Conservation (phyloP, 2,329 filamentous ascomycete species). For the Xylariaceae sp. region DNA sequence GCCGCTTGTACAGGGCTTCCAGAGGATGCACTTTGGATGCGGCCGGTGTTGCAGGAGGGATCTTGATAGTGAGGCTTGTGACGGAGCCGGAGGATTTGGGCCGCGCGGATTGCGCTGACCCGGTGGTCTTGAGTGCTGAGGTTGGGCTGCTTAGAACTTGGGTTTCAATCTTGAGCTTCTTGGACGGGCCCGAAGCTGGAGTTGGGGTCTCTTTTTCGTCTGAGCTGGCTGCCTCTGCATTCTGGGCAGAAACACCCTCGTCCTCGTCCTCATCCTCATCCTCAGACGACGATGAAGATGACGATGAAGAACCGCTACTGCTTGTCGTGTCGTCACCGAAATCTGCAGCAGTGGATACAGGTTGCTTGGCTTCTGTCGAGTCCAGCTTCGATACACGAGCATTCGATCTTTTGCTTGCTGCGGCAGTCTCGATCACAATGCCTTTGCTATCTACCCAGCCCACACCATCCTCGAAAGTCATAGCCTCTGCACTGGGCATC, state of each 20-base stretch:
- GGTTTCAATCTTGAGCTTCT: slow-evolving; percentile 27
- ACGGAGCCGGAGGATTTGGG: slow-evolving; percentile 56
- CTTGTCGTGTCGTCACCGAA: slow-evolving; percentile 43
- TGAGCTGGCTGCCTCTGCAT: slow-evolving; percentile 30
- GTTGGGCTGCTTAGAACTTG: slow-evolving; percentile 19
- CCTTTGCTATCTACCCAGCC: slow-evolving; percentile 87
- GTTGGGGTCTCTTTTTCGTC: slow-evolving; percentile 26
- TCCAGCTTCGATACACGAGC: slow-evolving; percentile 32
- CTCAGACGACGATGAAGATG: slow-evolving; percentile 33
- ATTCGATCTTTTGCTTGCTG: slow-evolving; percentile 43
- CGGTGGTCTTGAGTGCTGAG: slow-evolving; percentile 31
- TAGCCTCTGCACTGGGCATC: slow-evolving; percentile 46
- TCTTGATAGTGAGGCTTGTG: slow-evolving; percentile 57
- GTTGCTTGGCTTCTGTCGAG: slow-evolving; percentile 11
- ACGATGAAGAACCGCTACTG: slow-evolving; percentile 43
- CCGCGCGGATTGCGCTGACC: slow-evolving; percentile 34
- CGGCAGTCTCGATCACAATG: slow-evolving; percentile 67
- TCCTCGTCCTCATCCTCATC: slow-evolving; percentile 36
- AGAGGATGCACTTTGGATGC: slow-evolving; percentile 72
- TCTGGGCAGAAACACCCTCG: slow-evolving; percentile 16
- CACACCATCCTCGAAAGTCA: slow-evolving; percentile 77
- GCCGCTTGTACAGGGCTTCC: slow-evolving; percentile 87
- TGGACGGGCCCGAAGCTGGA: slow-evolving; percentile 9
- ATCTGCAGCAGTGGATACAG: slow-evolving; percentile 24
- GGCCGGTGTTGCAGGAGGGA: slow-evolving; percentile 51